Conservation (phyloP, 2,329 filamentous ascomycete genomes). For the Verticillium nubilum region DNA sequence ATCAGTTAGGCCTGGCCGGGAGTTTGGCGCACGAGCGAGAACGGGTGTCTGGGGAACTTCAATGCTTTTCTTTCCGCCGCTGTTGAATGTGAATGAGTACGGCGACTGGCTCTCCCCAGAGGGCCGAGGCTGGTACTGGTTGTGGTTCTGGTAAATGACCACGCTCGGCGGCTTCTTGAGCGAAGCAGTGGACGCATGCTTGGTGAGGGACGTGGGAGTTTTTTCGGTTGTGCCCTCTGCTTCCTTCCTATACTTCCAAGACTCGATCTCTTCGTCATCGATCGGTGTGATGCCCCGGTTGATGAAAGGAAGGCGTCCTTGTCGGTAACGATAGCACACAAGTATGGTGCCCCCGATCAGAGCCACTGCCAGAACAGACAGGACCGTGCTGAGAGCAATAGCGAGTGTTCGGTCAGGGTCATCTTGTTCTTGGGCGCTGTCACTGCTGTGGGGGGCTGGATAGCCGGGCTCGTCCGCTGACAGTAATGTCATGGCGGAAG, state of each 20-base stretch:
- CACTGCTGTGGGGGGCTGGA: neutral
- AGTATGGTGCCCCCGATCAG: slow-evolving; percentile 27
- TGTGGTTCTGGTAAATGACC: slow-evolving; percentile 44
- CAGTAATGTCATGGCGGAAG: neutral
- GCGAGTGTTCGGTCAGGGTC: slow-evolving; percentile 34
- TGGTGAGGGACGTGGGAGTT: slow-evolving; percentile 15
- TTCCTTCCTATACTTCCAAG: slow-evolving; percentile 45
- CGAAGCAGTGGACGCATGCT: slow-evolving; percentile 27
- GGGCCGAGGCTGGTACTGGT: slow-evolving; percentile 4
- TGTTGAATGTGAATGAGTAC: slow-evolving; percentile 5
- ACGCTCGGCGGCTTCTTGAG: slow-evolving; percentile 44
- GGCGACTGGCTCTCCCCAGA: slow-evolving; percentile 5
- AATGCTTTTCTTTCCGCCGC: slow-evolving; percentile 31
- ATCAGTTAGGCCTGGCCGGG: slow-evolving; percentile 57
- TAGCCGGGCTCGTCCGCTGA: neutral
- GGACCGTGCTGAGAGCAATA: slow-evolving; percentile 44
- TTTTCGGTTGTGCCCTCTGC: slow-evolving; percentile 16
- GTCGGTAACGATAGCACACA: slow-evolving; percentile 32
- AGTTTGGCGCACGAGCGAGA: slow-evolving; percentile 55
- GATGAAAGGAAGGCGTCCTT: slow-evolving; percentile 35
- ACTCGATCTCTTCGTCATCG: slow-evolving; percentile 60
- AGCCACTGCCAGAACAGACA: slow-evolving; percentile 39
- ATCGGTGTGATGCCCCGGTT: slow-evolving; percentile 55
- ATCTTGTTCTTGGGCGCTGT: slow-evolving; percentile 1
- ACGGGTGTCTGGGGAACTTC: slow-evolving; percentile 45